Evolutionary conservation across 257 asterid genomes (phyloP).

Genomic region (Plectranthus barbatus): DNA sequence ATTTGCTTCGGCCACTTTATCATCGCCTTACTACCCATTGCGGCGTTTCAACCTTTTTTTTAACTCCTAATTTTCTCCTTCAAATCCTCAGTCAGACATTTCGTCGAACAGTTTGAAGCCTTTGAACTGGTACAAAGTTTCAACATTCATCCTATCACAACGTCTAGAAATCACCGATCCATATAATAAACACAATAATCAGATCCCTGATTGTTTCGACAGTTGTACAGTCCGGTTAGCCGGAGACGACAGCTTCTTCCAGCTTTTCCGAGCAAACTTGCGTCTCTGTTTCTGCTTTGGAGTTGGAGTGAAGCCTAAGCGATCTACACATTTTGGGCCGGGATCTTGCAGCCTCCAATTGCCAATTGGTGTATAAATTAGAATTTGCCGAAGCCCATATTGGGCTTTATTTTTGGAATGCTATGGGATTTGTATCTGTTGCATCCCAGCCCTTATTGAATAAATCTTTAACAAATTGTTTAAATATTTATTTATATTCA

Average conservation of each 20-base stretch:
- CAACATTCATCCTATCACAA: no score
- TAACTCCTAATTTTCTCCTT: neutral
- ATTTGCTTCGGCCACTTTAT: slow-evolving; percentile 79
- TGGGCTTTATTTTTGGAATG: no score
- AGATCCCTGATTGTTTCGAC: neutral
- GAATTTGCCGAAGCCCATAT: no score
- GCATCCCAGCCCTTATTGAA: no score
- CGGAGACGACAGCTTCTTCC: neutral
- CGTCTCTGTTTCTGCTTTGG: neutral
- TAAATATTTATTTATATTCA: no score
- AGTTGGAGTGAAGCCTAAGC: neutral
- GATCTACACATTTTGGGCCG: neutral
- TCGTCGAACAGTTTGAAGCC: slow-evolving; percentile 34
- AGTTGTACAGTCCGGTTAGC: neutral
- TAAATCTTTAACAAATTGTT: no score
- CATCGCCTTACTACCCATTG: slow-evolving; percentile 39
- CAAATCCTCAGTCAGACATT: slow-evolving; percentile 20
- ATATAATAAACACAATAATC: neutral
- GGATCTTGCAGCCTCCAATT: neutral
- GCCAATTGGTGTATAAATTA: no score
- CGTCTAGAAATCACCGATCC: no score
- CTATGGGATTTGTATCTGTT: no score
- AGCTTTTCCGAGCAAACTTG: neutral
- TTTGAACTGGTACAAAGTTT: neutral
- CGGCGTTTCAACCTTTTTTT: neutral